These are phyloP conservation scores for Dictyostelium firmibasis DNA, from an alignment of 78 protist genomes.

Conservation along the genomic window DNA sequence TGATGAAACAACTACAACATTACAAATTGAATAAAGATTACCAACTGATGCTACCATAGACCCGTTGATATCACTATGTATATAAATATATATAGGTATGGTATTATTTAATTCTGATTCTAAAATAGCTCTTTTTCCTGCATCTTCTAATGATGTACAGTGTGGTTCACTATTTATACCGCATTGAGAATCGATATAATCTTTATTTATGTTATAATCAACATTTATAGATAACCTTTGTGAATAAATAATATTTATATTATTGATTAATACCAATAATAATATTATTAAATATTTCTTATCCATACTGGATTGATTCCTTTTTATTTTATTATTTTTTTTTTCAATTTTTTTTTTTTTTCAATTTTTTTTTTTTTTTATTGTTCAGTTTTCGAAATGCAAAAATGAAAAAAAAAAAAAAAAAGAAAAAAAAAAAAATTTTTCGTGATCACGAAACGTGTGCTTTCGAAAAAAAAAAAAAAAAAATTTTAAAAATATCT, in stretches of 20 bases:
- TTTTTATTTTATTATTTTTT: background rate
- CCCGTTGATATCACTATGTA: background rate
- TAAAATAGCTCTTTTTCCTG: background rate
- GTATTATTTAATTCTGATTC: background rate
- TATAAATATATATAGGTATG: background rate
- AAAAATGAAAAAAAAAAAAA: too few relatives aligned
- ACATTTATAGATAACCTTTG: background rate
- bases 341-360: background rate
- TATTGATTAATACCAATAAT: background rate
- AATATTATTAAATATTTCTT: background rate
- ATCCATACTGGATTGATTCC: background rate
- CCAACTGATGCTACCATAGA: background rate
- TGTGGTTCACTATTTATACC: background rate
- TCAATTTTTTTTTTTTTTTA: too few relatives aligned
- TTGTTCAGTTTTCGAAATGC: too few relatives aligned
- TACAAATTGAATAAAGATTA: background rate
- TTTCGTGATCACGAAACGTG: too few relatives aligned
- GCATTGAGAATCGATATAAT: background rate
- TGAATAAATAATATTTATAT: background rate
- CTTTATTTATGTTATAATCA: background rate
- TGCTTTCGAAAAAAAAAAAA: too few relatives aligned
- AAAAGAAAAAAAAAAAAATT: too few relatives aligned
- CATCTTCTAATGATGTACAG: background rate
- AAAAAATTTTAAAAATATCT: too few relatives aligned
- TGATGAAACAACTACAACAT: background rate